Conservation (phyloP, 2,329 filamentous ascomycete species). For the Hypoxylon sp. region DNA sequence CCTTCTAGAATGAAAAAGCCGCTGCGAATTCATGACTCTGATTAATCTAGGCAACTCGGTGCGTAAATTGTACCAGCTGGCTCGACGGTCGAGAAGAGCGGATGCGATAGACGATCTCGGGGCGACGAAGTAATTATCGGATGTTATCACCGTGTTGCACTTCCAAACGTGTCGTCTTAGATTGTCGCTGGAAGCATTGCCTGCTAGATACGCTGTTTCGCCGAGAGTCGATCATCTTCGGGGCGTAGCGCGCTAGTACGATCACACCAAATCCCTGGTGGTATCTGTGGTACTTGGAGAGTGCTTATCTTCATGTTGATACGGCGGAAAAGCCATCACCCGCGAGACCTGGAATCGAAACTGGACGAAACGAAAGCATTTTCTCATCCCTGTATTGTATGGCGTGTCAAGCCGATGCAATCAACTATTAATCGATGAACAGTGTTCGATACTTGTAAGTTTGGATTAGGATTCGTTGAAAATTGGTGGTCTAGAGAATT, state of each 20-base stretch:
- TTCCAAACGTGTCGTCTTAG: background rate
- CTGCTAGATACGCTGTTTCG: background rate
- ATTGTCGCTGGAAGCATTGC: background rate
- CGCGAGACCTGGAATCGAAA: background rate
- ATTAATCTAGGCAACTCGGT: constrained; percentile 61
- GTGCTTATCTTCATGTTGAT: background rate
- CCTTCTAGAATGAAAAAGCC: background rate
- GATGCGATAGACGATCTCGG: constrained; percentile 41
- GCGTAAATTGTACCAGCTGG: constrained; percentile 72
- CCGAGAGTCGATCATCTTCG: background rate
- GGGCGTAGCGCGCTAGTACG: background rate
- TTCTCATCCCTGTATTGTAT: background rate
- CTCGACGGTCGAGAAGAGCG: constrained; percentile 68
- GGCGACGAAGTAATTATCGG: constrained; percentile 1
- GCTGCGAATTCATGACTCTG: constrained; percentile 2
- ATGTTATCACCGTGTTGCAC: background rate
- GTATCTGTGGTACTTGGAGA: background rate
- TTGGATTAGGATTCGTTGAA: background rate
- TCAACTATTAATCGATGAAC: background rate
- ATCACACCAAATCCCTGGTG: background rate
- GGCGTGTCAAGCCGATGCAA: background rate
- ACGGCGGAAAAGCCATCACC: background rate
- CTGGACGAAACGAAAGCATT: background rate
- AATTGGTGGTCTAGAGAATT: background rate
- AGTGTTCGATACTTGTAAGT: background rate